Evolutionary conservation across 2,329 filamentous ascomycete species (phyloP), one percentile per base, ranked within the genome.

Genomic region (Colletotrichum sp.): DNA sequence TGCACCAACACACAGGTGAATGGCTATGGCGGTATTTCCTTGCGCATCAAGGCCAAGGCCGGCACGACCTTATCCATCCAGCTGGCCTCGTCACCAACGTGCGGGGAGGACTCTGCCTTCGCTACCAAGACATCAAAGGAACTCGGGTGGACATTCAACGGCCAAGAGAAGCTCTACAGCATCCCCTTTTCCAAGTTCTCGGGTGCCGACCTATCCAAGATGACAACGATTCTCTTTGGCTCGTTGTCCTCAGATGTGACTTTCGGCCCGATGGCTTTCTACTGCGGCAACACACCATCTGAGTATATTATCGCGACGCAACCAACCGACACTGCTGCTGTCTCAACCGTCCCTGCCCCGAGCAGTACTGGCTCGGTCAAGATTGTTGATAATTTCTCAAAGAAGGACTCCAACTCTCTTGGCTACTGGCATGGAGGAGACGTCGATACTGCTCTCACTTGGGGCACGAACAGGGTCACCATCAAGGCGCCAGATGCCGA

Each of bases 361-460:
- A 79, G 83, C 13, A 86, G 88, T 71, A 86, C 87, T n/a, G 87
- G 88, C 32, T 84, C 87, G 18, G 83, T 84, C 28, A 85, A 91
- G 30, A 85, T 94, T 1, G 90, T 94, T 70, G 93, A 94, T 82
- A 87, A 87, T 8, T 94, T 94, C 78, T 83, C 83, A 30, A 87
- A 85, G 77, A 73, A 82, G 8, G 83, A 87, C 72, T 86, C 83
- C 43, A 94, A 94, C 79, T 87, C 90, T n/a, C 86, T 94, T 3
- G 89, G 89, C 6, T 89, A 90, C 81, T 94, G 91, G 89, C 92
- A 94, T 81, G 93, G 93, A 9, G 87, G 87, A 12, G 74, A 76
- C 15, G 91, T 92, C 65, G 91, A 93, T 18, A 88, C 93, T 79
- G 85, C 84, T 7, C 81, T 90, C 32, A 88, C 87, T 10, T 90